Evolutionary conservation across 1,284 basidiomycete species (phyloP).

Genomic region (Malassezia nana): DNA sequence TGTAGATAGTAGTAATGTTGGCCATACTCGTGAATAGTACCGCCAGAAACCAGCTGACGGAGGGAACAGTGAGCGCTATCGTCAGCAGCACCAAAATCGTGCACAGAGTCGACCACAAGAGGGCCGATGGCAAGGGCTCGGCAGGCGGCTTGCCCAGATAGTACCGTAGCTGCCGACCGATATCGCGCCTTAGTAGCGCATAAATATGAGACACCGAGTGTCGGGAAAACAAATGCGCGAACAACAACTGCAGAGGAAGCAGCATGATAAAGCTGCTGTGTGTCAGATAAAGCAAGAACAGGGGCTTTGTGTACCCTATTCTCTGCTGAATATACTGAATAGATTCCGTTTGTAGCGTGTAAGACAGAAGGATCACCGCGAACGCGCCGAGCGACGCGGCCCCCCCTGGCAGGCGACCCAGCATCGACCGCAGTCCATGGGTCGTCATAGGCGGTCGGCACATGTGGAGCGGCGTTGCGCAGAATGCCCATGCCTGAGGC

Average conservation of each 20-base stretch:
- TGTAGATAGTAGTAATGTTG: conserved; percentile 47
- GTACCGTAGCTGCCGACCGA: conserved; percentile 9
- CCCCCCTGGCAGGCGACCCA: conserved; percentile 10
- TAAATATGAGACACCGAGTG: conserved; percentile 27
- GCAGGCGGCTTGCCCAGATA: not conserved
- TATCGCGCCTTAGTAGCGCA: conserved; percentile 30
- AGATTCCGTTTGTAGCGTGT: conserved; percentile 44
- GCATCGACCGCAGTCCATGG: not conserved
- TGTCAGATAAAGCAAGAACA: conserved; percentile 39
- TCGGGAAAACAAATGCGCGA: conserved; percentile 22
- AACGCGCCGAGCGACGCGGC: conserved; percentile 33
- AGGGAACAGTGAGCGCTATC: conserved; percentile 37
- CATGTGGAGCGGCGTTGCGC: not conserved
- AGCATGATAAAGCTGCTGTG: conserved; percentile 38
- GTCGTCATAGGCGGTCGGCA: not conserved
- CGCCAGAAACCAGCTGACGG: conserved; percentile 45
- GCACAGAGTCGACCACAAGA: conserved; percentile 17
- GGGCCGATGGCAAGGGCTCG: not conserved
- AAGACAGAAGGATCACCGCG: conserved; percentile 31
- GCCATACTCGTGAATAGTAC: conserved; percentile 47
- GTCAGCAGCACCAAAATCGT: conserved; percentile 31
- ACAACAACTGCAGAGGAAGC: conserved; percentile 36
- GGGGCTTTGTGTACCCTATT: conserved; percentile 41
- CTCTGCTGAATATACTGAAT: conserved; percentile 44
- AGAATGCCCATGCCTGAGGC: not conserved